phyloP scores from a whole-genome alignment of 2,329 filamentous ascomycete genomes.

The Claviceps capensis region DNA sequence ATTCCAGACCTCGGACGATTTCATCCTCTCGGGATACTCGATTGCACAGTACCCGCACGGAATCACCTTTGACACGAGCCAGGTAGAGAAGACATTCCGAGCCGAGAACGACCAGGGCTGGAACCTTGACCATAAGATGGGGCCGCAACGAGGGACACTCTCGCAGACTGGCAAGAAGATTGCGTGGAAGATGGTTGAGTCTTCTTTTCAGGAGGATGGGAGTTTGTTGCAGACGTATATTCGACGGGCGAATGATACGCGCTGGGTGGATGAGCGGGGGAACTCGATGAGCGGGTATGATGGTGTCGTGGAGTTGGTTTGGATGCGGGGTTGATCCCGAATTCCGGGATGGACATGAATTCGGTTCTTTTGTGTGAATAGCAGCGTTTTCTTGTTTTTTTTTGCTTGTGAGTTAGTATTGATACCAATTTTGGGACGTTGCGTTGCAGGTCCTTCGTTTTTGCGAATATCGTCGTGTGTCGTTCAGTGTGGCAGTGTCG shows the following conservation, averaged over 20 bases:
- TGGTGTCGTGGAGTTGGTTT: constrained; percentile 41
- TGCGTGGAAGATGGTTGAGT: constrained; percentile 38
- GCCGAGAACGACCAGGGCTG: constrained; percentile 31
- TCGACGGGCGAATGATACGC: constrained; percentile 33
- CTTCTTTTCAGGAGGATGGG: constrained; percentile 29
- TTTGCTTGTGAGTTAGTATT: neutral
- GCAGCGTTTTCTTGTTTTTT: neutral
- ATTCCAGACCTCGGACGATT: constrained; percentile 39
- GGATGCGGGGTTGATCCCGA: constrained; percentile 19
- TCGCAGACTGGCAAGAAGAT: constrained; percentile 34
- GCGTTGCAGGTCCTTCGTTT: too few species aligned
- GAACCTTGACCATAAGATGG: constrained; percentile 35
- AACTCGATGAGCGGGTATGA: constrained; percentile 36
- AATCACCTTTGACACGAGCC: constrained; percentile 32
- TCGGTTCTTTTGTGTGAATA: neutral
- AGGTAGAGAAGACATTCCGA: constrained; percentile 38
- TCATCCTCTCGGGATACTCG: constrained; percentile 44
- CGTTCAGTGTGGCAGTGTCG: too few species aligned
- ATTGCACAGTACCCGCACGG: constrained; percentile 40
- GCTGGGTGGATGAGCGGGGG: constrained; percentile 33
- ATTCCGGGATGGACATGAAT: too few species aligned
- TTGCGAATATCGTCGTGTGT: too few species aligned
- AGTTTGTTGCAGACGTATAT: constrained; percentile 39
- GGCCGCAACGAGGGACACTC: constrained; percentile 31
- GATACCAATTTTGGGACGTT: too few species aligned